A percentile compares a stretch with the other conserved stretches of the same genome.
These are phyloP conservation scores for Psilocybe sp. DNA, from an alignment of 768 basidiomycete species.

Conservation along the genomic window DNA sequence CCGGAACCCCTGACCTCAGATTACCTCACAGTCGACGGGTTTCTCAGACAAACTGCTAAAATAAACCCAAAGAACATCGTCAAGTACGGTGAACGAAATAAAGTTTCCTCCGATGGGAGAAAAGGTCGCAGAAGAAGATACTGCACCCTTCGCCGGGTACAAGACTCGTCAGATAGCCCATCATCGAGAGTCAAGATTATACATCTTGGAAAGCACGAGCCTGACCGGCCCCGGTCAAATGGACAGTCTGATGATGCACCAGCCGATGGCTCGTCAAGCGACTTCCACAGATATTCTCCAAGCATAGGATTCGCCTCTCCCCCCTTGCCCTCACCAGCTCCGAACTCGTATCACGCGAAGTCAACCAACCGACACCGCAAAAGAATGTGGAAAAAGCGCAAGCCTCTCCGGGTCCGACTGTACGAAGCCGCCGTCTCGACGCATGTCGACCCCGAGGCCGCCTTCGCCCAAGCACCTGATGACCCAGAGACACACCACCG, in stretches of 20 bases:
- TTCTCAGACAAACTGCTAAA: conserved; percentile 20
- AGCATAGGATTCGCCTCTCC: conserved; percentile 2
- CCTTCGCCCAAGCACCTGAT: conserved; percentile 9
- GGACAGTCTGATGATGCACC: neutral
- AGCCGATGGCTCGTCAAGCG: neutral
- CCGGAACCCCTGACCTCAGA: neutral
- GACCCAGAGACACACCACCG: conserved; percentile 11
- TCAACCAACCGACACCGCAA: neutral
- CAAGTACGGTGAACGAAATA: conserved; percentile 3
- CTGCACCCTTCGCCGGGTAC: no score
- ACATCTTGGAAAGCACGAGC: neutral
- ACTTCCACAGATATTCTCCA: neutral
- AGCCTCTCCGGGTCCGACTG: conserved; percentile 28
- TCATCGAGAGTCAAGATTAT: neutral
- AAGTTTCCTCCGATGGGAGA: neutral
- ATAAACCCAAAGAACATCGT: conserved; percentile 1
- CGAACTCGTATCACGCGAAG: neutral
- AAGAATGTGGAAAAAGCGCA: conserved; percentile 13
- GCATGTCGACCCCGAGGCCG: conserved; percentile 27
- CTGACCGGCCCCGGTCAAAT: conserved; percentile 1
- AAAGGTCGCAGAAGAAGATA: neutral
- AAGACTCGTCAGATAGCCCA: no score
- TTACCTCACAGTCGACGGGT: conserved; percentile 27
- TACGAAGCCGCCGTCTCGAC: conserved; percentile 33
- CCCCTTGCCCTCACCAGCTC: neutral